Conservation (phyloP, 2,329 filamentous ascomycete genomes). For the Aureobasidium uvarum region DNA sequence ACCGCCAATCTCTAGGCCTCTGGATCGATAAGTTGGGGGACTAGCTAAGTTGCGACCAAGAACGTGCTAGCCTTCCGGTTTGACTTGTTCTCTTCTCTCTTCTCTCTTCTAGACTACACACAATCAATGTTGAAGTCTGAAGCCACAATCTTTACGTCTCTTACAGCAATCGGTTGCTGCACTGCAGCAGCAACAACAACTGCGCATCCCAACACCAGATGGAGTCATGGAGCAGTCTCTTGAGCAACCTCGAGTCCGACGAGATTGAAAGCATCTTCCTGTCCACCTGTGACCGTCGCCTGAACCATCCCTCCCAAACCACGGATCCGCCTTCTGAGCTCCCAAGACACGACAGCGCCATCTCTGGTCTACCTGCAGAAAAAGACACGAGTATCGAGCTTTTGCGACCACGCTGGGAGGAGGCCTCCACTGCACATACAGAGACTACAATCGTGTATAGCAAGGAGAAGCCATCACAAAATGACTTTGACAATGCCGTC, state of each 20-base stretch:
- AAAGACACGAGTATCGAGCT: not conserved
- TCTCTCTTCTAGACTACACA: not conserved
- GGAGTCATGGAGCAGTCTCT: conserved; percentile 38
- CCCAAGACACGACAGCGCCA: conserved; percentile 1
- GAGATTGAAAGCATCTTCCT: conserved; percentile 44
- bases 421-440: not conserved
- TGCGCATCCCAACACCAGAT: conserved; percentile 45
- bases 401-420: not conserved
- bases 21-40: conserved; percentile 3
- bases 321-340: conserved; percentile 28
- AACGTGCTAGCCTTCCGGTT: not conserved
- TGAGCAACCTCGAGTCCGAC: conserved; percentile 34
- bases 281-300: conserved; percentile 50
- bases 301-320: conserved; percentile 57
- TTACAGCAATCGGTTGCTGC: conserved; percentile 59
- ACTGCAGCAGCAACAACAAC: conserved; percentile 40
- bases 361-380: not conserved
- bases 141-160: conserved; percentile 34
- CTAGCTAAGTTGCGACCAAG: no score
- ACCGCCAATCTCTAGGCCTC: conserved; percentile 1
- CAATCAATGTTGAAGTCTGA: conserved; percentile 11
- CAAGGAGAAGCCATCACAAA: conserved; percentile 33
- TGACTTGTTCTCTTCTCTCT: not conserved
- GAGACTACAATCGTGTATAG: not conserved
- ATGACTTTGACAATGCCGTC: conserved; percentile 65